Evolutionary conservation across 768 basidiomycete genomes (phyloP).

Genomic region (Psilocybe sp.): DNA sequence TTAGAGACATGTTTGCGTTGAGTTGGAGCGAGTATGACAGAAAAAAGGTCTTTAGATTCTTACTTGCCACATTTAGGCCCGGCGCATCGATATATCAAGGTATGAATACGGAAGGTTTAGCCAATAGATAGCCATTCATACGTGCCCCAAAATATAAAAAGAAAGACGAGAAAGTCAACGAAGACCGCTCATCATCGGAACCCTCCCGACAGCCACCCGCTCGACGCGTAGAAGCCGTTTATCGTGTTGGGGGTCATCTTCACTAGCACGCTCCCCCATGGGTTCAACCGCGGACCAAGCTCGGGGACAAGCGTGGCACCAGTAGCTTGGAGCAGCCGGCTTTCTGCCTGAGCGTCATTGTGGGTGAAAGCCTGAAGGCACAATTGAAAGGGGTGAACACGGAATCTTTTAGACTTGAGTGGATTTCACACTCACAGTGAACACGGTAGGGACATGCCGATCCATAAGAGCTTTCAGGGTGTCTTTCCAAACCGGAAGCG

Average conservation of each 20-base stretch:
- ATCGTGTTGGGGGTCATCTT: constrained; percentile 27
- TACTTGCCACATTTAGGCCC: too few relatives aligned
- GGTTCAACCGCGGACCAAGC: constrained; percentile 25
- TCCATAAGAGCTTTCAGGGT: neutral
- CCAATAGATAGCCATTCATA: too few relatives aligned
- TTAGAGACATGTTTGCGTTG: too few relatives aligned
- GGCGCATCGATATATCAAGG: too few relatives aligned
- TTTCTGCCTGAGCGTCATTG: constrained; percentile 27
- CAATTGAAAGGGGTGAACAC: neutral
- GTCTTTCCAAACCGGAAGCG: neutral
- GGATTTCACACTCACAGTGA: constrained; percentile 3
- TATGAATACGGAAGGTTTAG: too few relatives aligned
- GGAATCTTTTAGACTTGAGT: neutral
- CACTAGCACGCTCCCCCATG: constrained; percentile 28
- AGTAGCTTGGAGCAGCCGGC: constrained; percentile 14
- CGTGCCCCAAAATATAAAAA: too few relatives aligned
- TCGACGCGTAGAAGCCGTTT: constrained; percentile 31
- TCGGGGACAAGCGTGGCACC: constrained; percentile 22
- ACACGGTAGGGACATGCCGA: neutral
- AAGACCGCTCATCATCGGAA: too few relatives aligned
- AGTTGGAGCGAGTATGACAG: too few relatives aligned
- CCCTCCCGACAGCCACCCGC: constrained; percentile 34
- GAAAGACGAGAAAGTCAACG: too few relatives aligned
- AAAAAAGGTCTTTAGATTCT: too few relatives aligned
- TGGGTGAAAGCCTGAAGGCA: constrained; percentile 26